These are phyloP conservation scores for Dothiorella sarmentorum DNA, from an alignment of 2,329 filamentous ascomycete species.

Conservation along the genomic window DNA sequence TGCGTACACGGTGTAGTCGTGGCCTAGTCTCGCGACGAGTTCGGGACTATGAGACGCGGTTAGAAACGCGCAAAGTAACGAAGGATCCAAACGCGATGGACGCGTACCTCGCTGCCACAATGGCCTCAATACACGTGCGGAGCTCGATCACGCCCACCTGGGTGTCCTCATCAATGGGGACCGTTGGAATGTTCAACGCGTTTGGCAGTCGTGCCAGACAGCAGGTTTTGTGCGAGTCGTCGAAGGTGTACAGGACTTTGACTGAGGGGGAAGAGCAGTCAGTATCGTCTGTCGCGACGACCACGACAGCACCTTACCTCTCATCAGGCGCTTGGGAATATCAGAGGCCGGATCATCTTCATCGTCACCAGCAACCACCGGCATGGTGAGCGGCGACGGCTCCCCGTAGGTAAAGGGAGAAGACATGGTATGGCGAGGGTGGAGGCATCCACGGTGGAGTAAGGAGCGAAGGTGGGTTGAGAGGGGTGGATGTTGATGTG, in stretches of 20 bases:
- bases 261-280: constrained; percentile 53
- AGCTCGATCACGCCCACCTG: constrained; percentile 87
- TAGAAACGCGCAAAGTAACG: constrained; percentile 2
- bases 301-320: constrained; percentile 36
- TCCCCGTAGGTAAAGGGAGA: constrained; percentile 28
- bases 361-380: constrained; percentile 24
- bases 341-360: constrained; percentile 29
- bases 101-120: constrained; percentile 60
- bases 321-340: constrained; percentile 44
- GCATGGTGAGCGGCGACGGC: constrained; percentile 26
- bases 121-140: constrained; percentile 79
- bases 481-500: constrained; percentile 4
- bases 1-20: constrained; percentile 95
- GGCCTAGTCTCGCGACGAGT: constrained; percentile 66
- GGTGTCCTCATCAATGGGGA: constrained; percentile 73
- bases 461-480: background rate
- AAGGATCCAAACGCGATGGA: constrained; percentile 6
- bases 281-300: background rate
- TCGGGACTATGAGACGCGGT: constrained; percentile 66
- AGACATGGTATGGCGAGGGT: constrained; percentile 32
- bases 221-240: constrained; percentile 80
- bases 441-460: constrained; percentile 15
- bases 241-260: constrained; percentile 96
- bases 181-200: constrained; percentile 72
- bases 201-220: constrained; percentile 85